These are phyloP conservation scores for Aspergillus sp. DNA, from an alignment of 2,329 filamentous ascomycete genomes.

Conservation along the genomic window DNA sequence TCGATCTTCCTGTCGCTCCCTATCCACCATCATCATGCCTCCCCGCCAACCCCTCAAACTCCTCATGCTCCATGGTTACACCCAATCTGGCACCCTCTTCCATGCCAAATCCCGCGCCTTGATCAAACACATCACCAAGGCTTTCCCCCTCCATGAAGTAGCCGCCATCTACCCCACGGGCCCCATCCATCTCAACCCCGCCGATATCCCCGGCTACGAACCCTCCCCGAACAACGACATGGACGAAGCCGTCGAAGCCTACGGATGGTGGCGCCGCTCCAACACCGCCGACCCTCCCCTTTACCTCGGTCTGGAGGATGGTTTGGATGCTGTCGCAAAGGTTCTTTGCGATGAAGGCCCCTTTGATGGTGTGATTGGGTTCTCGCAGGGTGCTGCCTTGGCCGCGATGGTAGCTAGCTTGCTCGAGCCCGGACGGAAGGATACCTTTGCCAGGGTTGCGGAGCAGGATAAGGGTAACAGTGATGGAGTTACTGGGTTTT, in stretches of 20 bases:
- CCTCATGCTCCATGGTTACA: slow-evolving; percentile 82
- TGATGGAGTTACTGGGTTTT: slow-evolving; percentile 34
- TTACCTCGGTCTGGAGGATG: slow-evolving; percentile 67
- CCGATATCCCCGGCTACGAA: slow-evolving; percentile 66
- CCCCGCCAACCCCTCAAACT: slow-evolving; percentile 51
- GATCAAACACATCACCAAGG: slow-evolving; percentile 72
- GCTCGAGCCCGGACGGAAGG: slow-evolving; percentile 53
- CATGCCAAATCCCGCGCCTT: slow-evolving; percentile 82
- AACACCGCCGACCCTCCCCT: slow-evolving; percentile 56
- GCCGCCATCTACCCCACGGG: slow-evolving; percentile 65
- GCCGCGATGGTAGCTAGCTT: slow-evolving; percentile 69
- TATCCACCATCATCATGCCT: not conserved
- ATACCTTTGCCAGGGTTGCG: slow-evolving; percentile 45
- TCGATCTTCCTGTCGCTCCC: not conserved
- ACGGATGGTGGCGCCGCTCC: slow-evolving; percentile 75
- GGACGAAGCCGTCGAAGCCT: slow-evolving; percentile 61
- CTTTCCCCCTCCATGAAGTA: slow-evolving; percentile 59
- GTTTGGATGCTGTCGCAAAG: slow-evolving; percentile 59
- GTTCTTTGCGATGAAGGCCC: slow-evolving; percentile 60
- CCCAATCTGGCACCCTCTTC: slow-evolving; percentile 83
- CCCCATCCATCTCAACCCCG: slow-evolving; percentile 57
- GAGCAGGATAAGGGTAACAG: slow-evolving; percentile 11
- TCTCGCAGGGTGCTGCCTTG: slow-evolving; percentile 72
- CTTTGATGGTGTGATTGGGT: slow-evolving; percentile 75
- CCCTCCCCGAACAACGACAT: slow-evolving; percentile 35